Evolutionary conservation across 371 early-diverging fungal genomes (phyloP).

Genomic region (Rhizopus sp.): DNA sequence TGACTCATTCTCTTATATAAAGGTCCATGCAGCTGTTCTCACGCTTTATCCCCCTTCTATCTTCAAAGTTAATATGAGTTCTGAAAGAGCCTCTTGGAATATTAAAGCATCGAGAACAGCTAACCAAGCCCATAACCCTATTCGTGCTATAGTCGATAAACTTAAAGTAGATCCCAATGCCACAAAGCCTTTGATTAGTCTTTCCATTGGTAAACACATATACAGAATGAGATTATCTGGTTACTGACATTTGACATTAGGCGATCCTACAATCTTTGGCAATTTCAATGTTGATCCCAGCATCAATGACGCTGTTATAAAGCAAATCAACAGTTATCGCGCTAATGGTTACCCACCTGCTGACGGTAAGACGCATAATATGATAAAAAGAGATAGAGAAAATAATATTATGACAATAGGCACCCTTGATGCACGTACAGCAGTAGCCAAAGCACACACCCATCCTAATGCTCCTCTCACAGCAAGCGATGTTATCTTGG

Average conservation of each 20-base stretch:
- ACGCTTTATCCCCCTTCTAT: background rate
- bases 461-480: constrained; percentile 71
- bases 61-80: constrained; percentile 19
- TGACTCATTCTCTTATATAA: background rate
- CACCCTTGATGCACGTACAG: constrained; percentile 67
- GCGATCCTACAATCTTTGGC: constrained; percentile 92
- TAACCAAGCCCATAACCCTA: constrained; percentile 86
- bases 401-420: constrained; percentile 36
- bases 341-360: constrained; percentile 89
- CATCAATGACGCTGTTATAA: constrained; percentile 70
- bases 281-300: constrained; percentile 81
- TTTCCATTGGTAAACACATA: constrained; percentile 68
- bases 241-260: constrained; percentile 22
- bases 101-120: constrained; percentile 62
- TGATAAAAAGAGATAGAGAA: background rate
- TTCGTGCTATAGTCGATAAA: constrained; percentile 83
- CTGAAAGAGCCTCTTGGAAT: constrained; percentile 44
- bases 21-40: background rate
- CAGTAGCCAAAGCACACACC: constrained; percentile 73
- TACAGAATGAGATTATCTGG: constrained; percentile 1
- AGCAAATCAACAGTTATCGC: constrained; percentile 65
- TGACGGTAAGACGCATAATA: constrained; percentile 68
- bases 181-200: constrained; percentile 72
- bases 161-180: constrained; percentile 72
- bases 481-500: constrained; percentile 77